Evolutionary conservation across 768 basidiomycete species (phyloP).

Genomic region (Paxillus involutus): DNA sequence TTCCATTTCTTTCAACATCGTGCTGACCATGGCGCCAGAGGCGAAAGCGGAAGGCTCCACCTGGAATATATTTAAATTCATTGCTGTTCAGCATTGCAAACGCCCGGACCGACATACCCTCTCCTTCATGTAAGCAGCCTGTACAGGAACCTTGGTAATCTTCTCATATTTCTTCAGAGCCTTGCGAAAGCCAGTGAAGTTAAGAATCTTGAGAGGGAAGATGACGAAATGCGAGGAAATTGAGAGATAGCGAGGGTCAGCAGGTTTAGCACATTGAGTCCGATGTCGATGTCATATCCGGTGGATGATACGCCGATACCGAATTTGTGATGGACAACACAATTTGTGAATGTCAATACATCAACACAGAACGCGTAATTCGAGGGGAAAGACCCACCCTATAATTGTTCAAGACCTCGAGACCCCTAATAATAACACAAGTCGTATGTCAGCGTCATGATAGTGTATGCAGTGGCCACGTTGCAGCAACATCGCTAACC

Average conservation of each 20-base stretch:
- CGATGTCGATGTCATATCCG: background rate
- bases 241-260: too few relatives aligned
- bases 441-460: constrained; percentile 11
- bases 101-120: constrained; percentile 43
- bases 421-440: constrained; percentile 45
- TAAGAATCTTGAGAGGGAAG: constrained; percentile 58
- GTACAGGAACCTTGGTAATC: constrained; percentile 66
- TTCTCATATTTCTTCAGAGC: constrained; percentile 87
- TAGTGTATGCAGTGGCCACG: background rate
- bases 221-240: background rate
- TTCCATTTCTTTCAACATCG: constrained; percentile 77
- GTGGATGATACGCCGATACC: background rate
- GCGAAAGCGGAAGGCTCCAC: constrained; percentile 69
- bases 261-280: background rate
- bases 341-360: background rate
- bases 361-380: background rate
- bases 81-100: background rate
- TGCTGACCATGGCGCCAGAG: constrained; percentile 55
- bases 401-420: constrained; percentile 89
- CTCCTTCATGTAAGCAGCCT: constrained; percentile 79
- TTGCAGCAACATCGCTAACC: background rate
- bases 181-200: constrained; percentile 88
- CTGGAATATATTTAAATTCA: constrained; percentile 32
- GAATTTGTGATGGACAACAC: background rate
- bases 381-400: constrained; percentile 43